Conservation (phyloP, 2,329 filamentous ascomycete genomes). For the Talaromyces piceae region DNA sequence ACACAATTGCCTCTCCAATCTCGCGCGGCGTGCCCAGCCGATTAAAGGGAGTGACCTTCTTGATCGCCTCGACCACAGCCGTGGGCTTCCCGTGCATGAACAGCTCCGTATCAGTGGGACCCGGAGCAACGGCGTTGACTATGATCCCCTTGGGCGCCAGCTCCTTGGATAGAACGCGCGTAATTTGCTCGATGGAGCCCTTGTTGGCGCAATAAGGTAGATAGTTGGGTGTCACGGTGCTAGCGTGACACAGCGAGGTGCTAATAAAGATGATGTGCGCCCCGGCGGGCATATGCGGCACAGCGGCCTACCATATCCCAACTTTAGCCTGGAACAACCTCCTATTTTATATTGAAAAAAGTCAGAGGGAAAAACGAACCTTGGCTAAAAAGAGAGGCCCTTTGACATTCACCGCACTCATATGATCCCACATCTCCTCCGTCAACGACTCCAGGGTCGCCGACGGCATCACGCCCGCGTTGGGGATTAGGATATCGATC, state of each 20-base stretch:
- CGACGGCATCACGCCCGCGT: conserved; percentile 48
- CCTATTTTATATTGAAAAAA: neutral
- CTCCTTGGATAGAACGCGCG: conserved; percentile 49
- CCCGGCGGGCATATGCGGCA: conserved; percentile 45
- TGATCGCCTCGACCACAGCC: conserved; percentile 18
- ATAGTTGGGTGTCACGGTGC: conserved; percentile 40
- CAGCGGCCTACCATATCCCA: conserved; percentile 48
- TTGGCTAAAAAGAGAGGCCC: conserved; percentile 47
- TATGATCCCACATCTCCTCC: conserved; percentile 45
- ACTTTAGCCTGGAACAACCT: too few species aligned
- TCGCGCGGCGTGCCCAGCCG: conserved; percentile 27
- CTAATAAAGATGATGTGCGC: conserved; percentile 48
- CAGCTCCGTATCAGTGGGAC: conserved; percentile 50
- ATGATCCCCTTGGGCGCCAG: conserved; percentile 45
- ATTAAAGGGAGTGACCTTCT: conserved; percentile 13
- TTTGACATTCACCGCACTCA: conserved; percentile 50
- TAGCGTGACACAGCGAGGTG: conserved; percentile 31
- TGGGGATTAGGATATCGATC: conserved; percentile 54
- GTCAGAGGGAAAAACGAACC: neutral
- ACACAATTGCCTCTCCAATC: conserved; percentile 39
- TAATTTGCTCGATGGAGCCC: conserved; percentile 54
- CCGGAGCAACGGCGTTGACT: conserved; percentile 47
- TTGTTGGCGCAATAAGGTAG: conserved; percentile 51
- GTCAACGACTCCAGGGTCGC: conserved; percentile 43
- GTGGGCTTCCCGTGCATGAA: conserved; percentile 47